phyloP scores from a whole-genome alignment of 2,329 filamentous ascomycete species.

The Cyclaneusma minus region DNA sequence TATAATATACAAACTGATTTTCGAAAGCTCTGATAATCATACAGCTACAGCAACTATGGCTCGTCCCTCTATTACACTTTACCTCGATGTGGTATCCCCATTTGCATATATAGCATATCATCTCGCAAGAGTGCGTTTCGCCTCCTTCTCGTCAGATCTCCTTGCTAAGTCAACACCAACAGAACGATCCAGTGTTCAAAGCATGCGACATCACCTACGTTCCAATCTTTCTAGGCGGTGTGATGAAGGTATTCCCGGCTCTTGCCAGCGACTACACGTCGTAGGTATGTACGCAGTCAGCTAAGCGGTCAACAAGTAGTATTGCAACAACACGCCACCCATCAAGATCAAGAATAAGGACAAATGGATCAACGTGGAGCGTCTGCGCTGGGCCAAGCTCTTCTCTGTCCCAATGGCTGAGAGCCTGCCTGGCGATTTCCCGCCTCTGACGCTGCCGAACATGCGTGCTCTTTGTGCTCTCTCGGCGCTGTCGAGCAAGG shows the following conservation, averaged over 20 bases:
- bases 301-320: too few species aligned
- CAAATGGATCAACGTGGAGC: conserved; percentile 37
- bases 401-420: conserved; percentile 37
- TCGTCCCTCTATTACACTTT: conserved; percentile 35
- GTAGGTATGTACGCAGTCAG: too few species aligned
- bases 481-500: conserved; percentile 7
- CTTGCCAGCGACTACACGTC: not conserved
- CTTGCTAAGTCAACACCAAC: conserved; percentile 1
- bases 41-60: conserved; percentile 27
- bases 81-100: conserved; percentile 41
- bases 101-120: conserved; percentile 46
- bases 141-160: not conserved
- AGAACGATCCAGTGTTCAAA: conserved; percentile 40
- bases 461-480: conserved; percentile 37
- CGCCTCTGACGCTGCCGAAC: conserved; percentile 30
- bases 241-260: conserved; percentile 37
- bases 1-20: too few species aligned
- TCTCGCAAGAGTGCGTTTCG: conserved; percentile 29
- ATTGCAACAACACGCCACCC: conserved; percentile 37
- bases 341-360: conserved; percentile 39
- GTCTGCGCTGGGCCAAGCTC: conserved; percentile 32
- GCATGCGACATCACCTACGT: conserved; percentile 37
- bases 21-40: too few species aligned
- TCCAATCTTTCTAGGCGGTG: conserved; percentile 41
- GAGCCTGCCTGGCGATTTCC: conserved; percentile 31